phyloP scores from a whole-genome alignment of 176 grass and related monocot genomes.

The Aegilops bicornis region DNA sequence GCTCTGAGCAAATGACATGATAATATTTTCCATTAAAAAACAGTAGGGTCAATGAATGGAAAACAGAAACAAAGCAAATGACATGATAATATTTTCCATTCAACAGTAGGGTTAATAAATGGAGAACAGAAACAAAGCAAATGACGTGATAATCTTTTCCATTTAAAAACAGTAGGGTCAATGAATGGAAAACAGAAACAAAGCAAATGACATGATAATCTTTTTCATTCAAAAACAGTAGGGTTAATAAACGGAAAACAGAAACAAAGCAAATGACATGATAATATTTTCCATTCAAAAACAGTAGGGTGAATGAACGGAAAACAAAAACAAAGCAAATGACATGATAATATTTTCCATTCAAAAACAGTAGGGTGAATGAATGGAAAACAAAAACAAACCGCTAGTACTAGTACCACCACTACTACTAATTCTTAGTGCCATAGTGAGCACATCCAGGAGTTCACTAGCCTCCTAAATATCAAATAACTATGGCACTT shows the following conservation, averaged over 20 bases:
- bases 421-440: not conserved
- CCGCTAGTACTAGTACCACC: not conserved
- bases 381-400: slow-evolving; percentile 30
- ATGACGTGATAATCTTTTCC: slow-evolving; percentile 17
- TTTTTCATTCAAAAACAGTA: slow-evolving; percentile 33
- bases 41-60: slow-evolving; percentile 20
- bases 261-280: slow-evolving; percentile 12
- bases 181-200: slow-evolving; percentile 20
- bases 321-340: slow-evolving; percentile 23
- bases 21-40: slow-evolving; percentile 33
- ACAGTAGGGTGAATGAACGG: slow-evolving; percentile 22
- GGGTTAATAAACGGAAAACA: slow-evolving; percentile 30
- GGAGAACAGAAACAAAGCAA: not conserved
- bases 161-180: slow-evolving; percentile 33
- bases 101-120: not conserved
- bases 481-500: slow-evolving; percentile 41
- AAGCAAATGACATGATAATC: slow-evolving; percentile 6
- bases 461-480: slow-evolving; percentile 18
- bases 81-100: slow-evolving; percentile 36
- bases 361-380: slow-evolving; percentile 31
- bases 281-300: slow-evolving; percentile 40
- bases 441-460: slow-evolving; percentile 26
- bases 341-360: slow-evolving; percentile 36
- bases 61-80: slow-evolving; percentile 24
- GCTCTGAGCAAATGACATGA: too few relatives aligned